Evolutionary conservation across 2,329 filamentous ascomycete genomes (phyloP).

Genomic region (Aspergillus intermedius): DNA sequence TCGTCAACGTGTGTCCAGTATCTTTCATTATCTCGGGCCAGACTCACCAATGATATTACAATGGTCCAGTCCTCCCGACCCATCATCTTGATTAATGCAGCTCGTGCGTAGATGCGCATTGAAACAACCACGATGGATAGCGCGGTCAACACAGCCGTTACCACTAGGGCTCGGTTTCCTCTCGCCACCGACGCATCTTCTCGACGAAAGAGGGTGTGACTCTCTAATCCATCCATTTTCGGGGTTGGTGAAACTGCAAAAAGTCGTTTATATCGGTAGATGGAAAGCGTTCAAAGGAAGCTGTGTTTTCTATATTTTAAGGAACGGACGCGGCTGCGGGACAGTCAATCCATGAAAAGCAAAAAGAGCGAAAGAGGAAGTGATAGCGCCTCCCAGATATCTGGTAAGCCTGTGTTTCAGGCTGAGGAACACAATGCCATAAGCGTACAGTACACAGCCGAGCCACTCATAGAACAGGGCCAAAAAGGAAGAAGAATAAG

Average conservation of each 20-base stretch:
- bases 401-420: too few relatives aligned
- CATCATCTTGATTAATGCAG: constrained; percentile 24
- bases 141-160: constrained; percentile 23
- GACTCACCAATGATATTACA: constrained; percentile 19
- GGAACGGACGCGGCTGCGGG: too few relatives aligned
- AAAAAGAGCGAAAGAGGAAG: too few relatives aligned
- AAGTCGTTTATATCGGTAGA: background rate
- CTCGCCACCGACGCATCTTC: constrained; percentile 14
- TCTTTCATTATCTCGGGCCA: background rate
- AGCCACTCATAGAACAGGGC: too few relatives aligned
- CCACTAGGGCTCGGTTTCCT: constrained; percentile 23
- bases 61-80: constrained; percentile 31
- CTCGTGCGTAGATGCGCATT: constrained; percentile 23
- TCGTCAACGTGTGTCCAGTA: background rate
- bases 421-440: too few relatives aligned
- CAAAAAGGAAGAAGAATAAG: too few relatives aligned
- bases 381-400: too few relatives aligned
- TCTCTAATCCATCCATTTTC: constrained; percentile 10
- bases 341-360: too few relatives aligned
- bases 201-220: constrained; percentile 13
- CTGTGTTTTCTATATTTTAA: too few relatives aligned
- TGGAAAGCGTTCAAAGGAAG: too few relatives aligned
- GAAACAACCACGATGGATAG: constrained; percentile 19
- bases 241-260: background rate
- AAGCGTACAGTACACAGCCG: too few relatives aligned